Percentiles rank a stretch among this genome's conserved stretches.
Conservation (phyloP, 208 protist species). For the Leishmania guyanensis region DNA sequence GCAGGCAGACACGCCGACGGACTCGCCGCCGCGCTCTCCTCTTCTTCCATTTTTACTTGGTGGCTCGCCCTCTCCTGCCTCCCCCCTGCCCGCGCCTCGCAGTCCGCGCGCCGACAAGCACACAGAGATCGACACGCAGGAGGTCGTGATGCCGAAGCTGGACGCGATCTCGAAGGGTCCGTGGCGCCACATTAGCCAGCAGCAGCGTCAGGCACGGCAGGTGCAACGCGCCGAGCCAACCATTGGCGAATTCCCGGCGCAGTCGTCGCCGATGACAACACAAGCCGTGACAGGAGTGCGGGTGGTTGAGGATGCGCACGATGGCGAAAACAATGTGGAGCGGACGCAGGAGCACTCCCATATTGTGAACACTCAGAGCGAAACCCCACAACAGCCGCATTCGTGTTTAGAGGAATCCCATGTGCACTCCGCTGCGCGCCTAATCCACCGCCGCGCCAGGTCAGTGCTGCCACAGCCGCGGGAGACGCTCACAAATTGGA, state of each 20-base stretch:
- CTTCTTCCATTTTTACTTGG: too few species aligned
- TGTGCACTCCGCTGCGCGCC: neutral
- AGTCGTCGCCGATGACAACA: neutral
- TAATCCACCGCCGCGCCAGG: neutral
- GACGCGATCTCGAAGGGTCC: neutral
- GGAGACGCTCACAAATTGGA: neutral
- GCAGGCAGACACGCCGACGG: neutral
- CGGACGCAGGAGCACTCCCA: neutral
- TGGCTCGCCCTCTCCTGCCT: too few species aligned
- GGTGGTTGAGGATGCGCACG: neutral
- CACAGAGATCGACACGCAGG: neutral
- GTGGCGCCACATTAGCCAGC: neutral
- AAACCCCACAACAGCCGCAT: neutral
- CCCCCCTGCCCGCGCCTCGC: too few species aligned
- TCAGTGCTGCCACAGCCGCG: neutral
- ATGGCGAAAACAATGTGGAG: neutral
- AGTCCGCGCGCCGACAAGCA: neutral
- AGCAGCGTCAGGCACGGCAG: neutral
- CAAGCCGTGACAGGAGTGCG: neutral
- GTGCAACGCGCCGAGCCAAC: neutral
- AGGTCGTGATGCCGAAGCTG: slow-evolving; percentile 1
- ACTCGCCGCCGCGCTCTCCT: neutral
- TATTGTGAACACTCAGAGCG: neutral
- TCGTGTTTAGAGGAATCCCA: neutral
- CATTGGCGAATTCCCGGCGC: neutral